Conservation (phyloP, 2,329 filamentous ascomycete species). For the Penicillium palitans region DNA sequence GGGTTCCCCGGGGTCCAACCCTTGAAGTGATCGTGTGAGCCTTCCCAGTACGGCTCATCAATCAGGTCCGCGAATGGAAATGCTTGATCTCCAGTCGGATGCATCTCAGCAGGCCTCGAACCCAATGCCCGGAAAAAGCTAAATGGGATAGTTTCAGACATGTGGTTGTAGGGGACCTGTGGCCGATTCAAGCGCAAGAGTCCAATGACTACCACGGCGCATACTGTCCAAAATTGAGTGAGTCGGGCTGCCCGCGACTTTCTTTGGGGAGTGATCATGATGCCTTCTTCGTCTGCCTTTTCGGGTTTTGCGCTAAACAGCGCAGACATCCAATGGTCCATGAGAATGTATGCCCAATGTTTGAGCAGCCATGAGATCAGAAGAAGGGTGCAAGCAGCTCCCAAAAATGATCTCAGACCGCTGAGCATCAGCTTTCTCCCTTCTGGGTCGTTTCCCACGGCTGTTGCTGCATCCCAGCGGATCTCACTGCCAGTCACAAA, state of each 20-base stretch:
- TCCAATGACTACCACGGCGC: slow-evolving; percentile 10
- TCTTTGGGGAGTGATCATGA: slow-evolving; percentile 9
- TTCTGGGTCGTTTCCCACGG: slow-evolving; percentile 31
- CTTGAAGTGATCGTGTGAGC: slow-evolving; percentile 29
- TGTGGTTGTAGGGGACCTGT: slow-evolving; percentile 32
- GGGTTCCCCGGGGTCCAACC: slow-evolving; percentile 30
- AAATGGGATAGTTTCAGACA: slow-evolving; percentile 33
- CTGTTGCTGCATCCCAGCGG: slow-evolving; percentile 34
- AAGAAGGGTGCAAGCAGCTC: slow-evolving; percentile 22
- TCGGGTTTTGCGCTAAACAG: slow-evolving; percentile 17
- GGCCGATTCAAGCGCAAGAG: slow-evolving; percentile 29
- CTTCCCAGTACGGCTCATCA: slow-evolving; percentile 31
- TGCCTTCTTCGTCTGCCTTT: slow-evolving; percentile 18
- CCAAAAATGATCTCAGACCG: slow-evolving; percentile 30
- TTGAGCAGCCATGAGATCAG: slow-evolving; percentile 24
- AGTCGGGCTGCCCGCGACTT: not conserved
- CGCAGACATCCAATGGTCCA: slow-evolving; percentile 26
- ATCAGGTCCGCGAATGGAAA: slow-evolving; percentile 31
- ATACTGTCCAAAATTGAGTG: slow-evolving; percentile 23
- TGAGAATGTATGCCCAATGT: slow-evolving; percentile 19
- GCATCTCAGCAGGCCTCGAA: not conserved
- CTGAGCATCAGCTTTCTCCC: slow-evolving; percentile 34
- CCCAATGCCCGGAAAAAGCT: slow-evolving; percentile 26
- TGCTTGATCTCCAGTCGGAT: slow-evolving; percentile 11
- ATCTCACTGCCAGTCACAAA: slow-evolving; percentile 35